These are phyloP conservation scores for Calonectria honghensis DNA, from an alignment of 2,329 filamentous ascomycete species.

Conservation along the genomic window DNA sequence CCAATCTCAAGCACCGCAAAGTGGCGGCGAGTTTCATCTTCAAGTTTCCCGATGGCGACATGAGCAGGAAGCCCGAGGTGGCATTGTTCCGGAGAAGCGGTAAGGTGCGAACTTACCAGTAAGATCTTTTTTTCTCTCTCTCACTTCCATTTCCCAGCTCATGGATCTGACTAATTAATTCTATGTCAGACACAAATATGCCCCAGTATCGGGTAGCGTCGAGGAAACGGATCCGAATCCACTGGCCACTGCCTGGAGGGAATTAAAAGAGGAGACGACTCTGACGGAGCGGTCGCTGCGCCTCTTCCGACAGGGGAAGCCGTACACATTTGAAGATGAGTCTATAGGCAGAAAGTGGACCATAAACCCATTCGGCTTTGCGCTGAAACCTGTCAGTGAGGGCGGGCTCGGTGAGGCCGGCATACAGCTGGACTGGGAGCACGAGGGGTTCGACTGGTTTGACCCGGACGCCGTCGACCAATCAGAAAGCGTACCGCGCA, in stretches of 20 bases:
- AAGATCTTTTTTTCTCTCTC: slow-evolving; percentile 48
- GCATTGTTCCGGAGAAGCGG: slow-evolving; percentile 78
- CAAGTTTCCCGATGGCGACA: slow-evolving; percentile 62
- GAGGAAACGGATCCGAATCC: slow-evolving; percentile 71
- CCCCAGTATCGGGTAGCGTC: slow-evolving; percentile 78
- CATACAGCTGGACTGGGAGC: slow-evolving; percentile 78
- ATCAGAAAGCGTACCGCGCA: slow-evolving; percentile 72
- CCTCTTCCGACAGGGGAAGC: slow-evolving; percentile 74
- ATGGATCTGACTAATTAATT: neutral
- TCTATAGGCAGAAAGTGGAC: slow-evolving; percentile 75
- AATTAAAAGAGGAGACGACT: slow-evolving; percentile 77
- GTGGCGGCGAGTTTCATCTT: slow-evolving; percentile 73
- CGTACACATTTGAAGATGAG: slow-evolving; percentile 74
- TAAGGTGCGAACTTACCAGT: slow-evolving; percentile 77
- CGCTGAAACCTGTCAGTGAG: slow-evolving; percentile 62
- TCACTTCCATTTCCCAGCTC: neutral
- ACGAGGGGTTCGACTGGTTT: slow-evolving; percentile 75
- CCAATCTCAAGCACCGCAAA: slow-evolving; percentile 55
- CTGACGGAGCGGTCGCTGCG: slow-evolving; percentile 68
- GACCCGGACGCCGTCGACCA: slow-evolving; percentile 70
- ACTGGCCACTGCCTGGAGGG: slow-evolving; percentile 75
- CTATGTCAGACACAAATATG: slow-evolving; percentile 70
- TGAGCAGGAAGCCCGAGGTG: slow-evolving; percentile 66
- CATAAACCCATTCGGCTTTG: slow-evolving; percentile 77
- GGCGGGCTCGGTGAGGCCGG: slow-evolving; percentile 62